A percentile compares a stretch with the other conserved stretches of the same genome.
These are phyloP conservation scores for Sporothrix inflata DNA, from an alignment of 2,329 filamentous ascomycete genomes.

Conservation along the genomic window DNA sequence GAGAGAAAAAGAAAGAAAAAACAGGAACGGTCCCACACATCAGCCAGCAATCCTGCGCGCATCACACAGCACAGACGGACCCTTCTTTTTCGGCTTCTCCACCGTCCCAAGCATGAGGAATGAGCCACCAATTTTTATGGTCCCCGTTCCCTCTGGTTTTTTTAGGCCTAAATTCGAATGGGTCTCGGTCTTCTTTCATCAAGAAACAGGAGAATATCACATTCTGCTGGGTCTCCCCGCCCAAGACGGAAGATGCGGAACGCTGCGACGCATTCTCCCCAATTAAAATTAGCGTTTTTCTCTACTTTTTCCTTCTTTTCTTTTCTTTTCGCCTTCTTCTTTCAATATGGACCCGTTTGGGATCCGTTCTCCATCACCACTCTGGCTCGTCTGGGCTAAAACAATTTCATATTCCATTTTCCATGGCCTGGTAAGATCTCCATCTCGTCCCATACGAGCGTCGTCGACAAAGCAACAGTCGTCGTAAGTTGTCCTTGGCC, in stretches of 20 bases:
- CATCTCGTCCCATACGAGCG: slow-evolving; percentile 12
- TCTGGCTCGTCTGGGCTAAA: neutral
- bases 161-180: neutral
- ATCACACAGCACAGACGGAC: slow-evolving; percentile 6
- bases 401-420: neutral
- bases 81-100: slow-evolving; percentile 7
- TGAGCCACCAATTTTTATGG: neutral
- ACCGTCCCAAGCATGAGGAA: slow-evolving; percentile 21
- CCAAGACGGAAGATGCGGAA: slow-evolving; percentile 11
- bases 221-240: neutral
- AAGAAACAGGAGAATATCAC: neutral
- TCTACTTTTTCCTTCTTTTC: neutral
- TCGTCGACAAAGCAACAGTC: neutral
- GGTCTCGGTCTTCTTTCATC: neutral
- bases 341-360: neutral
- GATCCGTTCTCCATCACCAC: neutral
- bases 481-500: neutral
- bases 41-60: slow-evolving; percentile 1
- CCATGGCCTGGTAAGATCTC: neutral
- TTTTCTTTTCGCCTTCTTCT: neutral
- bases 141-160: neutral
- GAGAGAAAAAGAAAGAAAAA: neutral
- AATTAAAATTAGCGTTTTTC: neutral
- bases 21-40: neutral
- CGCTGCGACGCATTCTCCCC: neutral